Conservation (phyloP, 129 eudicot genomes). For the Lonicera japonica region DNA sequence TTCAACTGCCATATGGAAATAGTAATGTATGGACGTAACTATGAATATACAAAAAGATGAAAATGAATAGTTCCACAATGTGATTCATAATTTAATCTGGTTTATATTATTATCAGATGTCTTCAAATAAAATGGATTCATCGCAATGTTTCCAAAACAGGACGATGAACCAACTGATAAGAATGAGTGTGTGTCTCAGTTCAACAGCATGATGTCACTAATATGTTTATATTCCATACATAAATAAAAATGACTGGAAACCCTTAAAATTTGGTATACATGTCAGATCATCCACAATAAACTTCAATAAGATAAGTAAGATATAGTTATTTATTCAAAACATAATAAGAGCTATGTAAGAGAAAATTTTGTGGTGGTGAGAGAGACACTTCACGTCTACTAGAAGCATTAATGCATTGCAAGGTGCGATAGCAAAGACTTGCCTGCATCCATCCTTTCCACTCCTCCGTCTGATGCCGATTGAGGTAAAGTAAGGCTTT, state of each 20-base stretch:
- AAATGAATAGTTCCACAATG: neutral
- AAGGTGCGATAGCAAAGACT: neutral
- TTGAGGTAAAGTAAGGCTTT: constrained; percentile 77
- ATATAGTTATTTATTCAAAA: no score
- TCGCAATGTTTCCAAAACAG: neutral
- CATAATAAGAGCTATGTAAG: no score
- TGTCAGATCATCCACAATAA: neutral
- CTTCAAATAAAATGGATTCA: neutral
- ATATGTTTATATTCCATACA: neutral
- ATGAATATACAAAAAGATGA: neutral
- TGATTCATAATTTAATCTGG: neutral
- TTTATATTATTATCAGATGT: no score
- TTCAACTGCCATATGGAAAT: no score
- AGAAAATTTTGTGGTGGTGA: neutral
- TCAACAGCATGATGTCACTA: neutral
- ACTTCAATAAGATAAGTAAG: neutral
- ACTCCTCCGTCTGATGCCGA: constrained; percentile 96
- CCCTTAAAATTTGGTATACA: neutral
- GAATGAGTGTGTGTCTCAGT: neutral
- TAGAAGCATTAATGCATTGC: neutral
- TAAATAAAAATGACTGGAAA: no score
- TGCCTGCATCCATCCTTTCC: constrained; percentile 99
- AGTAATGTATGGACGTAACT: neutral
- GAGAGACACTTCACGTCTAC: neutral
- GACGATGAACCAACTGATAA: neutral